A percentile compares a stretch with the other conserved stretches of the same genome.
phyloP scores from a whole-genome alignment of 1,139 yeast genomes.

The Blastobotrys illinoisensis region DNA sequence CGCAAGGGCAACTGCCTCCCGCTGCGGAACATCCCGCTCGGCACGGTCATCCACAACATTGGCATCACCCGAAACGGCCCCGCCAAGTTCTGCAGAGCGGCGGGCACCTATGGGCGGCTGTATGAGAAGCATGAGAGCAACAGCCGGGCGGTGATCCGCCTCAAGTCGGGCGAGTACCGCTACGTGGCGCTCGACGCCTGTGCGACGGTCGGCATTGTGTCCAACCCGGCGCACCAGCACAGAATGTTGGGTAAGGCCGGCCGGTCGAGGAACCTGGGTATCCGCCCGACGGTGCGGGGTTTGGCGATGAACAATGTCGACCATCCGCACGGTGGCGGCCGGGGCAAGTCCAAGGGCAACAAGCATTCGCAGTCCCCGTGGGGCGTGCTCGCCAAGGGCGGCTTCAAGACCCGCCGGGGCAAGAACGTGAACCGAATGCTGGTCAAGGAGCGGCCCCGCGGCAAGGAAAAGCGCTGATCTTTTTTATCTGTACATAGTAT shows the following conservation, averaged over 20 bases:
- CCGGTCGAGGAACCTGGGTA: slow-evolving; percentile 85
- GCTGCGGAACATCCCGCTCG: slow-evolving; percentile 84
- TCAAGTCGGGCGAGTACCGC: slow-evolving; percentile 92
- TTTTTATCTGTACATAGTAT: slow-evolving; percentile 5
- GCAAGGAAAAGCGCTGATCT: slow-evolving; percentile 24
- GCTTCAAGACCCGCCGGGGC: slow-evolving; percentile 90
- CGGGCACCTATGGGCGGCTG: slow-evolving; percentile 91
- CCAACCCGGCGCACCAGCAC: slow-evolving; percentile 92
- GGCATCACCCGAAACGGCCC: slow-evolving; percentile 77
- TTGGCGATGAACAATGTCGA: slow-evolving; percentile 96
- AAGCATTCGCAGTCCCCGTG: slow-evolving; percentile 92
- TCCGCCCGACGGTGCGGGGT: slow-evolving; percentile 95
- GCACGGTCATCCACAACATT: slow-evolving; percentile 82
- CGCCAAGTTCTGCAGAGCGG: slow-evolving; percentile 86
- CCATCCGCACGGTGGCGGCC: slow-evolving; percentile 99
- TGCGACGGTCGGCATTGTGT: slow-evolving; percentile 91
- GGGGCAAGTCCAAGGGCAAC: slow-evolving; percentile 98
- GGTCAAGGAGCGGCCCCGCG: slow-evolving; percentile 59
- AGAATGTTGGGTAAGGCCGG: slow-evolving; percentile 96
- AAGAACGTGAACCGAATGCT: slow-evolving; percentile 76
- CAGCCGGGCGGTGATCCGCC: slow-evolving; percentile 67
- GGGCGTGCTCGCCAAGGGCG: slow-evolving; percentile 90
- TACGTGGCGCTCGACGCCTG: slow-evolving; percentile 79
- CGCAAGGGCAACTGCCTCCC: slow-evolving; percentile 96
- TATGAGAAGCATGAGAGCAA: slow-evolving; percentile 72